Conservation (phyloP, 495 filamentous ascomycete genomes). For the Hapsidospora chrysogenum region DNA sequence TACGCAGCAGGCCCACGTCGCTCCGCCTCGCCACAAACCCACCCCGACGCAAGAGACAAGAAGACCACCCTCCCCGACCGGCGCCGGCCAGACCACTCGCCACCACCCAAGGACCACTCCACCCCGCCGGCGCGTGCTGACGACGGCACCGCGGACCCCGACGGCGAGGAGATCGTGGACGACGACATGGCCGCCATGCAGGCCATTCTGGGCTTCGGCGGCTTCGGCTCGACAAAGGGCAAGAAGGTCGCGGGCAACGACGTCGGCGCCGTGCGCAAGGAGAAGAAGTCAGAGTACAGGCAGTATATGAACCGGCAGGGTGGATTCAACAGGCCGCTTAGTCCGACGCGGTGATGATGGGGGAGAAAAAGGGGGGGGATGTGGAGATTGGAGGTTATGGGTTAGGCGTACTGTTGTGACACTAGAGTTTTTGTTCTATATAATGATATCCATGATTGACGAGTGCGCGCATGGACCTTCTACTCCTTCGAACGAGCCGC, state of each 20-base stretch:
- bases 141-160: conserved; percentile 25
- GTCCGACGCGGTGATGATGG: conserved; percentile 19
- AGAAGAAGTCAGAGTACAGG: conserved; percentile 88
- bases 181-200: conserved; percentile 61
- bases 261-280: conserved; percentile 69
- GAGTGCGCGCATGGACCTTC: too few relatives aligned
- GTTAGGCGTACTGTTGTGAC: too few relatives aligned
- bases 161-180: conserved; percentile 51
- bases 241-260: conserved; percentile 87
- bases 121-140: conserved; percentile 18
- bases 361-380: background rate
- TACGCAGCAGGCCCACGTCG: conserved; percentile 25
- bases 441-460: conserved; percentile 2
- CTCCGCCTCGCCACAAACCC: conserved; percentile 19
- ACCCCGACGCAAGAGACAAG: conserved; percentile 9
- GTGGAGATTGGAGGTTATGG: too few relatives aligned
- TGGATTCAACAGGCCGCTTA: conserved; percentile 86
- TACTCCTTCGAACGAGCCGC: too few relatives aligned
- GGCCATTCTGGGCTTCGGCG: conserved; percentile 72
- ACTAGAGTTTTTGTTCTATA: background rate
- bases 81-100: too few relatives aligned
- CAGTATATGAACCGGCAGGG: conserved; percentile 99
- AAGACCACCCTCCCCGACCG: conserved; percentile 13
- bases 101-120: too few relatives aligned
- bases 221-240: conserved; percentile 74